Evolutionary conservation across 495 filamentous ascomycete genomes (phyloP).

Genomic region (Daldinia caldariorum): DNA sequence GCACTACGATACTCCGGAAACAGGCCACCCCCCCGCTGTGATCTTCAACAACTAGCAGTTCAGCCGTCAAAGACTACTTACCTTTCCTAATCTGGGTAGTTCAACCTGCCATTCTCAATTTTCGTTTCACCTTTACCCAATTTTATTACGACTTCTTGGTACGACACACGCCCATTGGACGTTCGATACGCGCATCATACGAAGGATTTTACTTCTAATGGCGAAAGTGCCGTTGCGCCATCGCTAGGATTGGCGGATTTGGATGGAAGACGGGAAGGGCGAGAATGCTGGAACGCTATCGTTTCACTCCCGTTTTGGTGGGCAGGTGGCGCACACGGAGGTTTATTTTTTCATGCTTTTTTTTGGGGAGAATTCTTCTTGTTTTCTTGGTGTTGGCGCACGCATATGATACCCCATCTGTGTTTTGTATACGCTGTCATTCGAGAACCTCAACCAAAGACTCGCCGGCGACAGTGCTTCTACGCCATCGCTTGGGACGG

Average conservation of each 20-base stretch:
- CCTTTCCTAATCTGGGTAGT: constrained; percentile 30
- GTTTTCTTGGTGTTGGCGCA: constrained; percentile 43
- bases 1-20: constrained; percentile 6
- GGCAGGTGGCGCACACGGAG: constrained; percentile 27
- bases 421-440: constrained; percentile 62
- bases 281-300: constrained; percentile 61
- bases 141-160: constrained; percentile 29
- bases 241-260: constrained; percentile 50
- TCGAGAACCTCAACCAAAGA: constrained; percentile 47
- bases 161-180: constrained; percentile 33
- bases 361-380: not conserved
- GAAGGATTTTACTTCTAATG: constrained; percentile 46
- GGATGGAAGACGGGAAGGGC: constrained; percentile 35
- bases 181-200: constrained; percentile 38
- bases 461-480: constrained; percentile 66
- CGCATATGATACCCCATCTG: constrained; percentile 67
- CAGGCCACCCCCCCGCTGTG: constrained; percentile 20
- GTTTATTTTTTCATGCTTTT: constrained; percentile 37
- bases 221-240: constrained; percentile 58
- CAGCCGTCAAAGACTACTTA: constrained; percentile 12
- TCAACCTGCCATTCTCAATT: constrained; percentile 46
- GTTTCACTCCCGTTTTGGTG: constrained; percentile 37
- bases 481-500: constrained; percentile 69
- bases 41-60: constrained; percentile 44
- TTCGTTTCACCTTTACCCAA: constrained; percentile 43